A percentile compares a stretch with the other conserved stretches of the same genome.
phyloP scores from a whole-genome alignment of 352 stramenopile species.

The Phytophthora hibernalis region DNA sequence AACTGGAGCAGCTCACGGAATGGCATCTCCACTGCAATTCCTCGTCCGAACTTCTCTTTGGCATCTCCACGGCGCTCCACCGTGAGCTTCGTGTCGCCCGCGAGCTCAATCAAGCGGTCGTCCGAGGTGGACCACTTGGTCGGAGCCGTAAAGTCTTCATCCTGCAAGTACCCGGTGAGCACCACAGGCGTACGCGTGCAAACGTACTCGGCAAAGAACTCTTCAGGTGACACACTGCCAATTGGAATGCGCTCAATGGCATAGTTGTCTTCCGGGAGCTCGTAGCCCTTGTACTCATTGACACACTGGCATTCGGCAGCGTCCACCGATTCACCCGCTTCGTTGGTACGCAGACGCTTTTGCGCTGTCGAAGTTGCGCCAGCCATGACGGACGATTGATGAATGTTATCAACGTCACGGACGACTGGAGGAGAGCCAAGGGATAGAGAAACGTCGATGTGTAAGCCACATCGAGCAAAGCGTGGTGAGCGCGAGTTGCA shows the following conservation, averaged over 20 bases:
- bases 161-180: conserved; percentile 65
- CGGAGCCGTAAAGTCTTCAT: conserved; percentile 58
- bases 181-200: conserved; percentile 84
- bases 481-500: conserved; percentile 14
- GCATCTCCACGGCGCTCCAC: conserved; percentile 78
- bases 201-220: conserved; percentile 85
- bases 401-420: conserved; percentile 35
- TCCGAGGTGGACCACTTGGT: conserved; percentile 74
- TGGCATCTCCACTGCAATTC: conserved; percentile 86
- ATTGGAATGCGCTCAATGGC: conserved; percentile 64
- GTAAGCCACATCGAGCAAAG: neutral
- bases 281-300: conserved; percentile 75
- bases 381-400: conserved; percentile 20
- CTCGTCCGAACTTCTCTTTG: conserved; percentile 84
- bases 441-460: conserved; percentile 25
- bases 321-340: conserved; percentile 23
- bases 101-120: conserved; percentile 65
- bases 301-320: conserved; percentile 26
- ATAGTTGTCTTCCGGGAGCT: conserved; percentile 50
- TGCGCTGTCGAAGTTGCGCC: conserved; percentile 12
- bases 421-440: conserved; percentile 42
- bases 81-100: conserved; percentile 72
- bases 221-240: conserved; percentile 57
- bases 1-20: conserved; percentile 83
- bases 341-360: conserved; percentile 57